These are phyloP conservation scores for Neonectria sp. DNA, from an alignment of 2,329 filamentous ascomycete species.

Conservation along the genomic window DNA sequence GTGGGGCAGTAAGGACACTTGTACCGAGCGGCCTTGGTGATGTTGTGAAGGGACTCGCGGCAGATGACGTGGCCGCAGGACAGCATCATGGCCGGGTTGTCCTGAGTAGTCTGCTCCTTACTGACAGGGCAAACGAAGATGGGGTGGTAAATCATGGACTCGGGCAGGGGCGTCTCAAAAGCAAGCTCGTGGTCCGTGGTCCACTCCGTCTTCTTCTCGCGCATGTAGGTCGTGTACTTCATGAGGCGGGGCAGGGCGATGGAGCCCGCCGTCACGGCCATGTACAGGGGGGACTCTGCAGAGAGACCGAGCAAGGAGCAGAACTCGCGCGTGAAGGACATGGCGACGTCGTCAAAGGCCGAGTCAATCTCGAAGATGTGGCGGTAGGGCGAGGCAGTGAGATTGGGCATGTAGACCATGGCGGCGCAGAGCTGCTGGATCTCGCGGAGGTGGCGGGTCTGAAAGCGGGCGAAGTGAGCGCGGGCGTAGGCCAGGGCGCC, in stretches of 20 bases:
- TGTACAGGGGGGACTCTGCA: constrained; percentile 92
- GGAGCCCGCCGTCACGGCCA: constrained; percentile 91
- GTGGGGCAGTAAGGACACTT: constrained; percentile 97
- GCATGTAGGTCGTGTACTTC: constrained; percentile 90
- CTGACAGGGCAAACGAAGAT: constrained; percentile 98
- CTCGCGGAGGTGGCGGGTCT: constrained; percentile 81
- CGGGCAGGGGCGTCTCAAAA: constrained; percentile 76
- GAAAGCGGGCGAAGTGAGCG: constrained; percentile 81
- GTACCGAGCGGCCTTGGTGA: constrained; percentile 85
- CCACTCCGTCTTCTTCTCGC: constrained; percentile 94
- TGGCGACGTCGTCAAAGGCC: constrained; percentile 86
- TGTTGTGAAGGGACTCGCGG: constrained; percentile 82
- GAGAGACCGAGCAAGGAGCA: constrained; percentile 92
- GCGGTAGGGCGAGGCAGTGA: constrained; percentile 84
- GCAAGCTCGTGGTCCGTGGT: constrained; percentile 92
- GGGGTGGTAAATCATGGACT: constrained; percentile 84
- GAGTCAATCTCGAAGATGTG: constrained; percentile 81
- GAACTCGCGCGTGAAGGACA: constrained; percentile 94
- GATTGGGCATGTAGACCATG: constrained; percentile 83
- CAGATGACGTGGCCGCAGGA: constrained; percentile 96
- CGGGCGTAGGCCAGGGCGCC: constrained; percentile 84
- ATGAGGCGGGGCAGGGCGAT: constrained; percentile 91
- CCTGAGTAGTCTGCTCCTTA: constrained; percentile 94
- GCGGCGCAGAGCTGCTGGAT: constrained; percentile 87
- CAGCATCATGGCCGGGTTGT: constrained; percentile 97